These are phyloP conservation scores for Mycena citricolor DNA, from an alignment of 1,284 basidiomycete species.

Conservation along the genomic window DNA sequence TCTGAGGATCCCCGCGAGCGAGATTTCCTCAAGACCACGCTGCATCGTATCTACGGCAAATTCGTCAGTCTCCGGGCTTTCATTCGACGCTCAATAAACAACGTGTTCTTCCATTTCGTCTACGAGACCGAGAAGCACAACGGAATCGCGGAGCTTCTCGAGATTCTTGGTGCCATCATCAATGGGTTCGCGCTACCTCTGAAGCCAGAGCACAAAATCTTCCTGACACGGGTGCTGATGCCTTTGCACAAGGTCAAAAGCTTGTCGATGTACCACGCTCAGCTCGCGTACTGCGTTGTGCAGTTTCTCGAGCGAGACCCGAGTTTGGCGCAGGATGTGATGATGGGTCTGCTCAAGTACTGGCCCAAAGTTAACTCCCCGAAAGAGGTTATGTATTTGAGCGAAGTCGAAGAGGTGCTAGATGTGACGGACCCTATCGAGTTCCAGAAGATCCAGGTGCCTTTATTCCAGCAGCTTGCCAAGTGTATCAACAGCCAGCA, in stretches of 20 bases:
- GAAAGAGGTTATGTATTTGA: conserved; percentile 99
- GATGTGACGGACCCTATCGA: conserved; percentile 97
- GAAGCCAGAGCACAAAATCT: conserved; percentile 99
- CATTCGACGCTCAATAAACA: conserved; percentile 98
- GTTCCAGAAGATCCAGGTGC: conserved; percentile 95
- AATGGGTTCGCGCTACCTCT: conserved; percentile 98
- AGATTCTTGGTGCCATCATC: conserved; percentile 99
- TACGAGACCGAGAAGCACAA: conserved; percentile 99
- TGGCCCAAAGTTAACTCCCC: conserved; percentile 99
- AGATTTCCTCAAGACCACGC: conserved; percentile 98
- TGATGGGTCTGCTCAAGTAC: conserved; percentile 91
- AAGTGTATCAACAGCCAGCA: conserved; percentile 99
- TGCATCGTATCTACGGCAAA: conserved; percentile 99
- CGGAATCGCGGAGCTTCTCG: conserved; percentile 96
- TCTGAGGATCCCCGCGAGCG: conserved; percentile 98
- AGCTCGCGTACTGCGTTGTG: conserved; percentile 98
- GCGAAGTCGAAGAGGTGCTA: conserved; percentile 98
- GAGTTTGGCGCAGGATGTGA: conserved; percentile 90
- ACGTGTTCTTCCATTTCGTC: conserved; percentile 99
- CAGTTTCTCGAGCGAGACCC: conserved; percentile 99
- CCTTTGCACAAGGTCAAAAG: conserved; percentile 98
- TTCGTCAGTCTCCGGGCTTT: conserved; percentile 98
- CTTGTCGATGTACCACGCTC: conserved; percentile 95
- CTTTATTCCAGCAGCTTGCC: conserved; percentile 93
- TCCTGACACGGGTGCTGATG: conserved; percentile 94